Base-by-base conservation (phyloP, 257 asterid species). In the Echium plantagineum region DNA sequence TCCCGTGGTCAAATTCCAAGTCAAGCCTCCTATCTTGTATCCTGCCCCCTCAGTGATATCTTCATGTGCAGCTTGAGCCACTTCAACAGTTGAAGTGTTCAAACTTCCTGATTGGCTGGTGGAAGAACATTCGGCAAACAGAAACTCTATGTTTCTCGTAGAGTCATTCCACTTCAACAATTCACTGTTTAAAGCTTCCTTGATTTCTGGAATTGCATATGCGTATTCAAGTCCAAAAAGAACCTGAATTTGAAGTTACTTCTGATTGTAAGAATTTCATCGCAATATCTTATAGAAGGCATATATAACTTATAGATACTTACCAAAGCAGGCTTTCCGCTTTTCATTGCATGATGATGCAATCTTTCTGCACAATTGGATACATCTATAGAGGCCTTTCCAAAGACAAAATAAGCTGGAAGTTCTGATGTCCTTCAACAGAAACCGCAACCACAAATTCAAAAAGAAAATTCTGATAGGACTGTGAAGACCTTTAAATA, bases 191-290 rank as follows among this genome's bases (percentile, higher is more conserved):
- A 78, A 13, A 30, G 65, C 69, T 52, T 74, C 72, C 70, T 83
- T 75, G 26, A 91, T 72, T 52, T 81, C 85, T 61, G 83, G 78
- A 62, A 85, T 78, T 52, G 85, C 94, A 82, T 88, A 83, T 46
- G 84, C 83, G 78, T 81, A 91, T 77, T 91, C 98, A 60, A 88
- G 81, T 47, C 94, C 98, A 80, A 71, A 85, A 46, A 88, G 90
- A 81, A 88, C 94, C 98, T 91, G 83, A 62, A 64, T 22, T 65
- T 35, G 66, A 56, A 66, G 69, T 55, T 52, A 72, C 32, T 69
- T 53, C 59, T 59, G 57, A 38, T 32, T 31, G 38, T 31, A 15
- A 67, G 32, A 62, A 63, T 67, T 65, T 60, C 58, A 56, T 56
- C 38, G 62, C 58, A 54, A 62, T 58, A 15, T 51, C 3, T 12